Evolutionary conservation across 2,329 filamentous ascomycete species (phyloP).

Genomic region (Aspergillus tamarii): DNA sequence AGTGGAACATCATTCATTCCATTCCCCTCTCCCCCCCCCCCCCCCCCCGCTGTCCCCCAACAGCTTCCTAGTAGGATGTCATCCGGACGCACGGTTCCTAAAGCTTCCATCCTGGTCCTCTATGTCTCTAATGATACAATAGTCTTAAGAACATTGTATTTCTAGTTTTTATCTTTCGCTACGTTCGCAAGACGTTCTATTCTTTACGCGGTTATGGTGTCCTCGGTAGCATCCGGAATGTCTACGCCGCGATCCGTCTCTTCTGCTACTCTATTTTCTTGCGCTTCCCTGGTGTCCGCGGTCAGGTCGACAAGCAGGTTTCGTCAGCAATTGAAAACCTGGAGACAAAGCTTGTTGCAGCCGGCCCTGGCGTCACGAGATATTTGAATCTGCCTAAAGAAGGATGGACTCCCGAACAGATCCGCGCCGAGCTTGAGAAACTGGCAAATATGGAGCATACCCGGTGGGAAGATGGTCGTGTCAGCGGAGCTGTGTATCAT

Average conservation of each 20-base stretch:
- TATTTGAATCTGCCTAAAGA: constrained; percentile 79
- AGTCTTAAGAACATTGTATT: constrained; percentile 88
- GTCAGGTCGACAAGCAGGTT: constrained; percentile 83
- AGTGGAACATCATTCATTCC: constrained; percentile 25
- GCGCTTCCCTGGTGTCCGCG: constrained; percentile 80
- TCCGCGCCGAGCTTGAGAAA: constrained; percentile 77
- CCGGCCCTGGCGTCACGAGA: constrained; percentile 69
- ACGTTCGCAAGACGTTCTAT: constrained; percentile 77
- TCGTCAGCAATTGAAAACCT: constrained; percentile 77
- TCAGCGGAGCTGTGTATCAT: constrained; percentile 95
- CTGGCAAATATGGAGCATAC: constrained; percentile 89
- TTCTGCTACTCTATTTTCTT: constrained; percentile 84
- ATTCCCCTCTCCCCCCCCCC: neutral
- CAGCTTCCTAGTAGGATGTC: neutral
- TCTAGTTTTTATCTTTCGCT: constrained; percentile 81
- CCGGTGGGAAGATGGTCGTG: constrained; percentile 92
- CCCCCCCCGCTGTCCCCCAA: neutral
- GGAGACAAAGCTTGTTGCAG: constrained; percentile 79
- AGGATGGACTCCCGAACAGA: constrained; percentile 77
- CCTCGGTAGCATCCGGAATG: constrained; percentile 74
- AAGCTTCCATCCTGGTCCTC: constrained; percentile 1
- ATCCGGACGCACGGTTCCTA: neutral
- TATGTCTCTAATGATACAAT: constrained; percentile 13
- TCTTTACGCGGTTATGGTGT: constrained; percentile 88
- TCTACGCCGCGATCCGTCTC: constrained; percentile 72